Conservation (phyloP, 192 early-diverging fungal species). For the Umbelopsis vinacea region DNA sequence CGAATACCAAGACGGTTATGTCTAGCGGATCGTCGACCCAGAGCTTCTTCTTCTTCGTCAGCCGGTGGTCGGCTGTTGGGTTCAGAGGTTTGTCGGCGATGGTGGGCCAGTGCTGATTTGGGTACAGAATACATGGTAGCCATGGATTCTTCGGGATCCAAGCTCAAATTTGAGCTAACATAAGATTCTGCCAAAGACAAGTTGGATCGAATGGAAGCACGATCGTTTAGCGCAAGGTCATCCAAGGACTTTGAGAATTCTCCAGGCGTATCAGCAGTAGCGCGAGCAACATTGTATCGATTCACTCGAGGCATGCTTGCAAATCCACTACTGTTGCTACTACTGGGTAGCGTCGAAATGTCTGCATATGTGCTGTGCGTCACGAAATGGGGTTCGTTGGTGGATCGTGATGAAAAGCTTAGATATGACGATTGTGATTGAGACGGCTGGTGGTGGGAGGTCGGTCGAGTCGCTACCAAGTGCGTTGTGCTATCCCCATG, state of each 20-base stretch:
- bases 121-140: slow-evolving; percentile 14
- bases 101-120: not conserved
- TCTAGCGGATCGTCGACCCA: slow-evolving; percentile 25
- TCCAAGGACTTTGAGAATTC: slow-evolving; percentile 18
- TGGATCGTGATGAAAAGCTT: slow-evolving; percentile 15
- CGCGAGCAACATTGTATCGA: slow-evolving; percentile 9
- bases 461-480: not conserved
- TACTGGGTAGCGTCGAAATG: slow-evolving; percentile 13
- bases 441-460: slow-evolving; percentile 17
- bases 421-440: slow-evolving; percentile 36
- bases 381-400: slow-evolving; percentile 7
- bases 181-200: slow-evolving; percentile 29
- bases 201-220: slow-evolving; percentile 17
- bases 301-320: not conserved
- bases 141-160: slow-evolving; percentile 25
- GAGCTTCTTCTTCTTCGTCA: slow-evolving; percentile 9
- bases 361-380: not conserved
- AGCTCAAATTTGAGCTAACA: slow-evolving; percentile 12
- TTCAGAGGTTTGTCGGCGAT: slow-evolving; percentile 14
- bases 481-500: not conserved
- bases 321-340: slow-evolving; percentile 29
- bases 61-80: not conserved
- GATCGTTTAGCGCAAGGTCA: slow-evolving; percentile 18
- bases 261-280: not conserved
- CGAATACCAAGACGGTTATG: slow-evolving; percentile 19